Conservation (phyloP, 2,329 filamentous ascomycete genomes). For the Venturia effusa region DNA sequence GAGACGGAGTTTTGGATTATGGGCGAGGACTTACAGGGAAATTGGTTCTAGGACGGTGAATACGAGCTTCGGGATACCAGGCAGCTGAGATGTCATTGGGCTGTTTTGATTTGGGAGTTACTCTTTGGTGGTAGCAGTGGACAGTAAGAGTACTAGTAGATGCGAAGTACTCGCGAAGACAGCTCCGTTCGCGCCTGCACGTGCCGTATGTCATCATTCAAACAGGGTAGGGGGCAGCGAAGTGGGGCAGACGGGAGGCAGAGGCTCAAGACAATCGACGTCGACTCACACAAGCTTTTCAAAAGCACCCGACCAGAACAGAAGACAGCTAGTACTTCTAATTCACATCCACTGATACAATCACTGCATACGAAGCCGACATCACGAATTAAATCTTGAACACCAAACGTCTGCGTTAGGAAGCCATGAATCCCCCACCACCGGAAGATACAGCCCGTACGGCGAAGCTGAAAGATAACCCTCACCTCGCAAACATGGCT, state of each 20-base stretch:
- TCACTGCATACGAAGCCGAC: not conserved
- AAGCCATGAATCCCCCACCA: not conserved
- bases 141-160: no score
- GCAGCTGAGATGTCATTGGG: slow-evolving; percentile 14
- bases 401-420: not conserved
- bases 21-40: slow-evolving; percentile 14
- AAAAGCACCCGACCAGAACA: not conserved
- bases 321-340: not conserved
- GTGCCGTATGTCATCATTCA: not conserved
- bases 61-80: slow-evolving; percentile 13
- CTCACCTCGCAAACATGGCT: slow-evolving; percentile 39
- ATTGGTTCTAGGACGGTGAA: slow-evolving; percentile 17
- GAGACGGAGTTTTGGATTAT: not conserved
- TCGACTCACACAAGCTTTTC: not conserved
- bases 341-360: not conserved
- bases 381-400: not conserved
- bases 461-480: slow-evolving; percentile 2
- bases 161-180: no score
- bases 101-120: not conserved
- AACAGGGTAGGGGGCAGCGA: not conserved
- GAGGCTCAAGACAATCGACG: not conserved
- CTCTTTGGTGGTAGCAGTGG: not conserved
- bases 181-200: not conserved
- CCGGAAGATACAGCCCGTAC: not conserved
- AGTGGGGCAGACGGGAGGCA: not conserved